Conservation (phyloP, 305 asterid species). For the Rubia balearica region DNA sequence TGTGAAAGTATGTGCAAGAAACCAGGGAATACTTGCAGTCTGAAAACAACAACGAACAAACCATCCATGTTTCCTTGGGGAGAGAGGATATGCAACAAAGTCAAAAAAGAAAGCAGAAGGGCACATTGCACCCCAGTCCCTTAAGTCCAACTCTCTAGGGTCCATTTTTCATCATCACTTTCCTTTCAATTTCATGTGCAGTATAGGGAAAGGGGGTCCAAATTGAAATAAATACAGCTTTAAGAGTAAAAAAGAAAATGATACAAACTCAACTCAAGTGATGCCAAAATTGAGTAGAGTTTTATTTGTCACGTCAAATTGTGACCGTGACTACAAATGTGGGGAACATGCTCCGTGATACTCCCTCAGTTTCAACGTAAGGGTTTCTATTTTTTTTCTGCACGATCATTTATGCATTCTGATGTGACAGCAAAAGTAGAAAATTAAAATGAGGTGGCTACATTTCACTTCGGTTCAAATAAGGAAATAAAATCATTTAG, state of each 20-base stretch:
- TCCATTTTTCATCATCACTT: slow-evolving; percentile 8
- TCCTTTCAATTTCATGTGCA: neutral
- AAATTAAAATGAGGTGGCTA: too few relatives aligned
- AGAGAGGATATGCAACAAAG: neutral
- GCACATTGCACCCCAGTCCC: neutral
- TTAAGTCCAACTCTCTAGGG: neutral
- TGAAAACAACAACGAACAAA: neutral
- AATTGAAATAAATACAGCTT: neutral
- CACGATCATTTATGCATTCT: too few relatives aligned
- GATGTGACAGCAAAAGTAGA: too few relatives aligned
- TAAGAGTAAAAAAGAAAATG: too few relatives aligned
- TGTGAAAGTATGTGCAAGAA: neutral
- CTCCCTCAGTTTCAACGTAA: too few relatives aligned
- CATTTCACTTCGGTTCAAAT: too few relatives aligned
- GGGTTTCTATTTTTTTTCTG: too few relatives aligned
- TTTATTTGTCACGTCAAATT: neutral
- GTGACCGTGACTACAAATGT: neutral
- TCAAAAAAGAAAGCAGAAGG: neutral
- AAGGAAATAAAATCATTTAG: too few relatives aligned
- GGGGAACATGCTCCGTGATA: slow-evolving; percentile 2
- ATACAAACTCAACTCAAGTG: too few relatives aligned
- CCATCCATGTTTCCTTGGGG: neutral
- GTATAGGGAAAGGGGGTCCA: neutral
- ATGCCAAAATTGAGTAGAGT: neutral
- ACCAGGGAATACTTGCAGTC: neutral